phyloP scores from a whole-genome alignment of 192 early-diverging fungal genomes.

The Coemansia furcata region DNA sequence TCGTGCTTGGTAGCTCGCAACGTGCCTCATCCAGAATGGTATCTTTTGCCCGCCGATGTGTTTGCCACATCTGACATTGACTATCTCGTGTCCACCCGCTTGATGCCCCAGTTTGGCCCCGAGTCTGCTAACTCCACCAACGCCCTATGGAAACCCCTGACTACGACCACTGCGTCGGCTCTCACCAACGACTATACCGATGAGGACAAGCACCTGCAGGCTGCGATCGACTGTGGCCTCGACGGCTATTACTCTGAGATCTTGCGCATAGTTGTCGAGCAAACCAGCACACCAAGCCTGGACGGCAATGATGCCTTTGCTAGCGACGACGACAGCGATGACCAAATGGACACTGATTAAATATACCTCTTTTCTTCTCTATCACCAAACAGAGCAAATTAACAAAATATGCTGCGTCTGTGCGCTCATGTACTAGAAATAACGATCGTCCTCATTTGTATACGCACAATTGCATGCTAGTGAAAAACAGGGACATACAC shows the following conservation, averaged over 20 bases:
- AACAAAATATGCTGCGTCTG: neutral
- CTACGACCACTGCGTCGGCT: slow-evolving; percentile 17
- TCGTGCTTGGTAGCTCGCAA: slow-evolving; percentile 24
- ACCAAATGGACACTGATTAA: slow-evolving; percentile 31
- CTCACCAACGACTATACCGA: slow-evolving; percentile 20
- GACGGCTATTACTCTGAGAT: slow-evolving; percentile 33
- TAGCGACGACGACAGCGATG: slow-evolving; percentile 14
- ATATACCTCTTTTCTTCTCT: neutral
- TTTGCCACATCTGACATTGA: slow-evolving; percentile 10
- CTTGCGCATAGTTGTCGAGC: slow-evolving; percentile 27
- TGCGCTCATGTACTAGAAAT: neutral
- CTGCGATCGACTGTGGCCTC: slow-evolving; percentile 24
- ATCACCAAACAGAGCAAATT: neutral
- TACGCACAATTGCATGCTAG: neutral
- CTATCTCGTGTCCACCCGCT: slow-evolving; percentile 20
- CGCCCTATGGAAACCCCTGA: slow-evolving; percentile 6
- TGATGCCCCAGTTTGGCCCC: slow-evolving; percentile 21
- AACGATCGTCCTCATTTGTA: neutral
- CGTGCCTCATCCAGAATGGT: slow-evolving; percentile 36
- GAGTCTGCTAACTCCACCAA: neutral
- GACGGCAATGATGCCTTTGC: neutral
- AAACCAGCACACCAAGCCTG: neutral
- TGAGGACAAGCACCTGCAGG: slow-evolving; percentile 24
- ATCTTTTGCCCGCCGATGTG: slow-evolving; percentile 16
- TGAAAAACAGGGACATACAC: neutral